Percentiles rank a stretch among this genome's conserved stretches.
Conservation (phyloP, 1,284 basidiomycete species). For the Marasmius tenuissimus region DNA sequence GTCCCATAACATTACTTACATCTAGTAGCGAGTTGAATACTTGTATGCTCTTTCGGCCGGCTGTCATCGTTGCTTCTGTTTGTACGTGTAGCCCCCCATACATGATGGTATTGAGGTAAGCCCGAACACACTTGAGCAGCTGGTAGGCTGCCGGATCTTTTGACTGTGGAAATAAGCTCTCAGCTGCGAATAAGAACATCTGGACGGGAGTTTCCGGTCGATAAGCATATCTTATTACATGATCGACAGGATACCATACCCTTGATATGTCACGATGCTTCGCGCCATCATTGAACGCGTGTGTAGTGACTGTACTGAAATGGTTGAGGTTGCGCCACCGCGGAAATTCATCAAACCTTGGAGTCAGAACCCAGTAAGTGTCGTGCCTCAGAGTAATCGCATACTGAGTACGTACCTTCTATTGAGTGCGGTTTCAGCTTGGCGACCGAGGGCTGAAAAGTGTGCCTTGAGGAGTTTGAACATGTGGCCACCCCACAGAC, state of each 20-base stretch:
- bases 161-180: not conserved
- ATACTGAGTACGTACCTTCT: constrained; percentile 4
- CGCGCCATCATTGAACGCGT: constrained; percentile 33
- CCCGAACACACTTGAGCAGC: constrained; percentile 2
- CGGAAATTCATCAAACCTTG: constrained; percentile 28
- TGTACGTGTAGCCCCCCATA: constrained; percentile 6
- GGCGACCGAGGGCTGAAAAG: not conserved
- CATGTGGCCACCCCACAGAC: constrained; percentile 17
- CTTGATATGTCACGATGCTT: constrained; percentile 38
- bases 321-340: constrained; percentile 36
- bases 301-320: constrained; percentile 27
- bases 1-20: not conserved
- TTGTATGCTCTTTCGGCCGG: not conserved
- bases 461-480: constrained; percentile 11
- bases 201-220: not conserved
- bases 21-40: not conserved
- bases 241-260: not conserved
- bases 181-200: constrained; percentile 9
- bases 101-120: constrained; percentile 7
- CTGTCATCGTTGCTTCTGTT: not conserved
- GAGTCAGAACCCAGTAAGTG: not conserved
- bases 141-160: constrained; percentile 1
- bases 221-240: not conserved
- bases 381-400: not conserved
- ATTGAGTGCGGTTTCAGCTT: constrained; percentile 10